Base-by-base conservation (phyloP, 1,284 basidiomycete species). In the Moesziomyces sp. region DNA sequence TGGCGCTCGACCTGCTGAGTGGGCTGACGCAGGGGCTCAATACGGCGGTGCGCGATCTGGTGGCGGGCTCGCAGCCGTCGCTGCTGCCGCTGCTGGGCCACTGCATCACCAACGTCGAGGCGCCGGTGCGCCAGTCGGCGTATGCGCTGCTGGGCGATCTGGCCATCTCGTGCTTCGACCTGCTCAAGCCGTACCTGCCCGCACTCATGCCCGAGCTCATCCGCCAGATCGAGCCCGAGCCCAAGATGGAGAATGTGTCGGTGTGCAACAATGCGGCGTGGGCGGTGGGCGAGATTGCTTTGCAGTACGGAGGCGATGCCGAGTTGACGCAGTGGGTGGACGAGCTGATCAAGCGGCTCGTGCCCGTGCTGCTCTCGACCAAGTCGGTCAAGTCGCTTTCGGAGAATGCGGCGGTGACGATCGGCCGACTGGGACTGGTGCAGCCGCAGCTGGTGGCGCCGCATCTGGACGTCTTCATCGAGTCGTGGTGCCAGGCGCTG, bases 241-340 rank as follows among this genome's bases (percentile, higher is more conserved):
- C 93, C 4, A 92, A 92, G 82, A 88, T 92, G 42, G 94, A 97
- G 84, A 94, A 94, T 83, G 90, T 98, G 68, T 94, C 92, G 74
- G 97, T 97, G 13, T 97, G 94, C 85, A 99, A 99, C 86, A 99
- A 99, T 83, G 97, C 97, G n/a, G 95, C 96, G 1, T 99, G 97
- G 97, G 94, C 94, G 19, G 94, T 96, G 14, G 97, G 97, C 49
- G 97, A 99, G 86, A 93, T 99, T 48, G 93, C 97, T 10, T 77
- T 84, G 44, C 82, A 84, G 55, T 82, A 79, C 57, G 76, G 76
- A 4, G 24, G 79, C 89, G 91, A 79, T 46, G 53, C 74, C 9
- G 80, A 78, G 47, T 59, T 83, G 46, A 73, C 76, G 19, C 79
- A 64, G 46, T 83, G 79, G 78, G 72, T 83, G 5, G 63, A 67